Evolutionary conservation across 1,139 yeast genomes (phyloP), one percentile per base, ranked within the genome.

Genomic region (Hyphopichia pseudoburtonii): DNA sequence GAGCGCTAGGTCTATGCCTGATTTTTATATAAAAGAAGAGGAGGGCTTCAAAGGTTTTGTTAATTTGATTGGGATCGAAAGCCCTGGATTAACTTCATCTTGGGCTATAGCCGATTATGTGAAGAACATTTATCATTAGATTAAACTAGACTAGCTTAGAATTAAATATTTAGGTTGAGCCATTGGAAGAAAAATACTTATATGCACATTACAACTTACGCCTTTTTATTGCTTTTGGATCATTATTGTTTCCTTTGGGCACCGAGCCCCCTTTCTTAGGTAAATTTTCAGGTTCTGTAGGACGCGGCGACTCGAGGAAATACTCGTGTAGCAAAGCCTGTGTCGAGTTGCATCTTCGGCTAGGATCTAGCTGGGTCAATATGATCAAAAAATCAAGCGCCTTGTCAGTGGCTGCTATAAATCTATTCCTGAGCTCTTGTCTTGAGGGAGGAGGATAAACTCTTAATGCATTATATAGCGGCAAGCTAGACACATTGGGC

Each of bases 401-500:
- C 39, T 73, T 68, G 41, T 88, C 96, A 2, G 95, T 85, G 3
- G 97, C 97, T 0, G 97, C 97, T 40, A 88, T 80, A 57, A 92
- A 92, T 44, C 97, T 64, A 44, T 80, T 82, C 49, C 95, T 74
- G 41, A 90, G 65, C 58, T 90, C 97, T 40, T 78, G 82, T 46
- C 88, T 72, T 0, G 92, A 75, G 0, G 97, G 97, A 6, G 82
- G 82, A 9, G 97, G 96, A 54, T 86, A 88, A 27, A 82, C 74
- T 32, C 77, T 75, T 43, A 86, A 64, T 10, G 86, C 78, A 49
- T 82, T 80, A 56, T 87, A 92, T 27, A 80, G 70, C 0, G 96
- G 94, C 38, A 92, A 70, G 41, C 78, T 72, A 1, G 90, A 78
- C 1, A 92, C 94, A 35, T 89, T 88, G 0, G 96, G 95, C 99